These are phyloP conservation scores for Vararia minispora DNA, from an alignment of 768 basidiomycete genomes.

Conservation along the genomic window DNA sequence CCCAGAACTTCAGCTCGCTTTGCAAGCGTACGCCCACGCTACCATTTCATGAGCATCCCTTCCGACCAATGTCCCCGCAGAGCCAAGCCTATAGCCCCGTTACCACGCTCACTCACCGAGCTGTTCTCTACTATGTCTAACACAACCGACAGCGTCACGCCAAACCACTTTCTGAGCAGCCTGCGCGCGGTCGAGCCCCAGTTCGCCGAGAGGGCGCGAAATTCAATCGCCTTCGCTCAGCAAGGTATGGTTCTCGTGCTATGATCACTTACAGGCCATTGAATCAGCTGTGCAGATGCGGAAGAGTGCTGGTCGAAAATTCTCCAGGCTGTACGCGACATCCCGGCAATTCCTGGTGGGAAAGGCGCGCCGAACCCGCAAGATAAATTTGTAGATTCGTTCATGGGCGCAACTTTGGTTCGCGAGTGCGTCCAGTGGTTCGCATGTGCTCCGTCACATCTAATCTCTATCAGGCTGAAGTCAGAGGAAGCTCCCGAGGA, in stretches of 20 bases:
- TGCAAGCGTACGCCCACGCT: constrained; percentile 39
- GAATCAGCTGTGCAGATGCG: constrained; percentile 37
- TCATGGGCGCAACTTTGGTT: constrained; percentile 66
- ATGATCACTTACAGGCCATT: neutral
- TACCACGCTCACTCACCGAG: constrained; percentile 45
- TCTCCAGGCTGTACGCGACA: constrained; percentile 58
- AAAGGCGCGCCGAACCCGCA: constrained; percentile 21
- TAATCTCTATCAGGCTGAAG: constrained; percentile 42
- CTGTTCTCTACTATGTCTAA: constrained; percentile 63
- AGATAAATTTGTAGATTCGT: constrained; percentile 69
- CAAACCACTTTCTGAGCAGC: constrained; percentile 52
- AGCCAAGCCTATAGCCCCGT: constrained; percentile 15
- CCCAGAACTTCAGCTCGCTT: constrained; percentile 73
- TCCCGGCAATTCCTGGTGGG: constrained; percentile 34
- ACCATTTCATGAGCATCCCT: neutral
- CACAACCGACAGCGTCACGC: constrained; percentile 69
- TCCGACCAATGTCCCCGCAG: neutral
- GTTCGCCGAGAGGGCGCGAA: constrained; percentile 63
- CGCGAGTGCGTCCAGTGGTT: constrained; percentile 39
- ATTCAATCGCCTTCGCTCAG: constrained; percentile 48
- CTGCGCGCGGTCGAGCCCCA: constrained; percentile 79
- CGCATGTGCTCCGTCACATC: neutral
- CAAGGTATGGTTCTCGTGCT: constrained; percentile 35
- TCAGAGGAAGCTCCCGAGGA: constrained; percentile 83
- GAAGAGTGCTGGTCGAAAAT: constrained; percentile 85